These are phyloP conservation scores for Malassezia vespertilionis DNA, from an alignment of 1,284 basidiomycete genomes.

Conservation along the genomic window DNA sequence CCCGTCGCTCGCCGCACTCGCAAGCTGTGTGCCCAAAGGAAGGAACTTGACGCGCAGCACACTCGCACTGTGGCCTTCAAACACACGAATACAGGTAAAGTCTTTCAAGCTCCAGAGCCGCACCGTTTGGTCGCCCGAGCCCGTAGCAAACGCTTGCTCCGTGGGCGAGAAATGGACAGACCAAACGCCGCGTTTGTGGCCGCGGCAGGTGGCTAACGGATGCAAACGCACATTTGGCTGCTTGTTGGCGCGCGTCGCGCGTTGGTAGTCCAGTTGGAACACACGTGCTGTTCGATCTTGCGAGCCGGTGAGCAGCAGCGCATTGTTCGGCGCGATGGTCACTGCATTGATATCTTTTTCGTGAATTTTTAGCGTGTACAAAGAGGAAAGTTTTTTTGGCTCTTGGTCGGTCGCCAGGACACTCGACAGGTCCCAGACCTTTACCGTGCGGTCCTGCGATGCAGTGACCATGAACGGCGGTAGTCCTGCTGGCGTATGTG, in stretches of 20 bases:
- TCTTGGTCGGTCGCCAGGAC: constrained; percentile 1
- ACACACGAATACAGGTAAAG: constrained; percentile 51
- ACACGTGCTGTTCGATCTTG: constrained; percentile 92
- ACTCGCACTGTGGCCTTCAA: constrained; percentile 68
- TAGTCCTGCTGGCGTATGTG: constrained; percentile 18
- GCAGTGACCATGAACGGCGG: constrained; percentile 61
- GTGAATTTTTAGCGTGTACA: constrained; percentile 83
- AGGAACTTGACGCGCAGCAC: constrained; percentile 87
- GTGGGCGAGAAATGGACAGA: constrained; percentile 71
- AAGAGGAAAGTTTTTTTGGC: constrained; percentile 56
- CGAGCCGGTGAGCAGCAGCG: constrained; percentile 78
- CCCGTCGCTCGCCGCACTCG: constrained; percentile 82
- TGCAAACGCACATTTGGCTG: too few relatives aligned
- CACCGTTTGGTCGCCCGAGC: constrained; percentile 85
- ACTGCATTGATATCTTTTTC: constrained; percentile 98
- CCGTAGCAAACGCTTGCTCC: constrained; percentile 78
- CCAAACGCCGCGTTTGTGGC: constrained; percentile 96
- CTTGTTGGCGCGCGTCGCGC: constrained; percentile 51
- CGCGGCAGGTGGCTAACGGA: constrained; percentile 77
- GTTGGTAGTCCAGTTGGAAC: constrained; percentile 62
- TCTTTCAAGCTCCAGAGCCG: constrained; percentile 78
- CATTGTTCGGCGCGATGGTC: constrained; percentile 82
- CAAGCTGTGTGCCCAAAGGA: constrained; percentile 69
- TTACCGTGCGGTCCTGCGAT: constrained; percentile 90
- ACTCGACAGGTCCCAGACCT: constrained; percentile 73